Evolutionary conservation across 169 alveolate genomes (phyloP).

Genomic region (Theileria annulata): DNA sequence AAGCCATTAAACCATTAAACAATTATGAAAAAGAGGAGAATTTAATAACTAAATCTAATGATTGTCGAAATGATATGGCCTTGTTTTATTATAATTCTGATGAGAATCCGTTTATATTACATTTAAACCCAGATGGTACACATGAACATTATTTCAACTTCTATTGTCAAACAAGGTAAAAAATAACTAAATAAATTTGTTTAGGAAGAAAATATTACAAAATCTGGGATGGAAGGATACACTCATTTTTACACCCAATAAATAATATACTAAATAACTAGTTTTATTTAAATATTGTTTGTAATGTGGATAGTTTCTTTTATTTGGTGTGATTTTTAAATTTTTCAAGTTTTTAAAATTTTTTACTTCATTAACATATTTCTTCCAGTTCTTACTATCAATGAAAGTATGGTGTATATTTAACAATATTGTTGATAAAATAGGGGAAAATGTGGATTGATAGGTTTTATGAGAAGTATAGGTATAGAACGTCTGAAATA

Average conservation of each 20-base stretch:
- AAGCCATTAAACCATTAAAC: neutral
- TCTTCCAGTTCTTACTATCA: neutral
- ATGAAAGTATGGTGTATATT: neutral
- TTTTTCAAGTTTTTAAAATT: neutral
- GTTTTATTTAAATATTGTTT: neutral
- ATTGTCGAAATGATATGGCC: conserved; percentile 9
- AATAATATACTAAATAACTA: neutral
- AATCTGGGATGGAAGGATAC: conserved; percentile 34
- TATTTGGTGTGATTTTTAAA: neutral
- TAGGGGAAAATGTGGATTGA: conserved; percentile 17
- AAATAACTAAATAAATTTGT: neutral
- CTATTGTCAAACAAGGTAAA: conserved; percentile 35
- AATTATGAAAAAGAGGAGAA: neutral
- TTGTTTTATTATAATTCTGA: conserved; percentile 17
- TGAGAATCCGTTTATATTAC: conserved; percentile 17
- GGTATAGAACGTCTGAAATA: conserved; percentile 6
- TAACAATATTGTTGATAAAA: neutral
- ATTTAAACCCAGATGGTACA: conserved; percentile 15
- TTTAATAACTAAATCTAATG: neutral
- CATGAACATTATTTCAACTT: conserved; percentile 32
- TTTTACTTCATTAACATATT: neutral
- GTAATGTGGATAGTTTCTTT: neutral
- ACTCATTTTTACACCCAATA: conserved; percentile 30
- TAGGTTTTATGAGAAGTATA: conserved; percentile 12
- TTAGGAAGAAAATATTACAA: conserved; percentile 23